Conservation (phyloP, 495 filamentous ascomycete species). For the Rhizodiscina lignyota region DNA sequence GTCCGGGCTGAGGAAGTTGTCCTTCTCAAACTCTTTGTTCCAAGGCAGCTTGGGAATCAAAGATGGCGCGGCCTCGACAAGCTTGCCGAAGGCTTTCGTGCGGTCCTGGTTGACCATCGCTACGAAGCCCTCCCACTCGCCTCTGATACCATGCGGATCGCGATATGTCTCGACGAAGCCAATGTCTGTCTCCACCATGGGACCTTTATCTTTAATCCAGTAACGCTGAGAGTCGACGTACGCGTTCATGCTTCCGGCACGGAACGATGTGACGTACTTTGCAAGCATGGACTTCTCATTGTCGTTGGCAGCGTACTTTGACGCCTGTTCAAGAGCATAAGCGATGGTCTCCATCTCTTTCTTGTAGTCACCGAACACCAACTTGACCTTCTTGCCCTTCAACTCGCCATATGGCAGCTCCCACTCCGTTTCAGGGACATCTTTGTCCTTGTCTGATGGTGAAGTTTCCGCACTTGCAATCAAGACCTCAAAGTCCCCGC, state of each 20-base stretch:
- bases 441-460: conserved; percentile 43
- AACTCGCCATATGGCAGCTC: conserved; percentile 40
- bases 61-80: conserved; percentile 63
- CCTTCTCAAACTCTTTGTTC: conserved; percentile 81
- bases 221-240: conserved; percentile 82
- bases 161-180: conserved; percentile 96
- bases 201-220: conserved; percentile 87
- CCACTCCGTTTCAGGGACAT: conserved; percentile 50
- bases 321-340: conserved; percentile 51
- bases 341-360: conserved; percentile 70
- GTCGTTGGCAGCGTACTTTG: conserved; percentile 63
- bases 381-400: conserved; percentile 50
- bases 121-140: conserved; percentile 95
- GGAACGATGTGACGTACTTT: conserved; percentile 72
- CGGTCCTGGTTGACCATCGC: conserved; percentile 69
- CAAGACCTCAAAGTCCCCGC: conserved; percentile 60
- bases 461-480: conserved; percentile 57
- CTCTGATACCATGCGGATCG: conserved; percentile 79
- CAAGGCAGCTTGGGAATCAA: conserved; percentile 85
- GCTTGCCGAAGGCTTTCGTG: conserved; percentile 71
- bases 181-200: conserved; percentile 77
- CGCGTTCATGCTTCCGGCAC: conserved; percentile 64
- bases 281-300: conserved; percentile 72
- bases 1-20: conserved; percentile 83
- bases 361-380: conserved; percentile 74